Base-by-base conservation (phyloP, 352 stramenopile species). In the Pythium biforme region DNA sequence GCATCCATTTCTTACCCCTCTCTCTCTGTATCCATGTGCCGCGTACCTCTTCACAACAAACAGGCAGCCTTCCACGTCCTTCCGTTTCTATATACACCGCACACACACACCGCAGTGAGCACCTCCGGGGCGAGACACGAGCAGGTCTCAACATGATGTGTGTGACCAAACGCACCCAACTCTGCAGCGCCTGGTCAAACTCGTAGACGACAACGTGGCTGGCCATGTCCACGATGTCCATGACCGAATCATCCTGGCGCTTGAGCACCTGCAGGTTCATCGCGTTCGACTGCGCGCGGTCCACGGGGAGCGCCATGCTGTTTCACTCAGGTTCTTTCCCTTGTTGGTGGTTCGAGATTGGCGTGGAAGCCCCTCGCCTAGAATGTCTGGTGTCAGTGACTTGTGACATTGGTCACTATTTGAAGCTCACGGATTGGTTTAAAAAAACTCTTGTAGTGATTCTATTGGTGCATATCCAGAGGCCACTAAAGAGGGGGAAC, bases 141-240 rank as follows among this genome's bases (percentile, higher is more conserved):
- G n/a, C n/a, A n/a, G n/a, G n/a, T n/a, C n/a, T n/a, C n/a, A n/a
- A n/a, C n/a, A n/a, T n/a, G n/a, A n/a, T n/a, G n/a, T n/a, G n/a
- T n/a, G n/a, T n/a, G n/a, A n/a, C n/a, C n/a, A n/a, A n/a, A 76
- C 83, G 72, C 66, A 95, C 86, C 86, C 86, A 95, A 45, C 69
- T 89, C 76, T 95, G 83, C 48, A 76, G 78, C 41, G 68, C 68
- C 74, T 92, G 82, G 67, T 93, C 79, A 59, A 95, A 95, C 75
- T 95, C 86, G 77, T 95, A 95, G 64, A 95, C 86, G 49, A 93
- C 86, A 26, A 93, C 86, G 59, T 95, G 86, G 64, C 82, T 92
- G 55, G 84, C 83, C 29, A 76, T 95, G 76, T 90, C 86, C 40
- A 93, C 79, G 54, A 95, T 93, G 33, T 95, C 84, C 68, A 78